A percentile compares a stretch with the other conserved stretches of the same genome.
phyloP scores from a whole-genome alignment of 1,284 basidiomycete species.

The Irpex sp. region DNA sequence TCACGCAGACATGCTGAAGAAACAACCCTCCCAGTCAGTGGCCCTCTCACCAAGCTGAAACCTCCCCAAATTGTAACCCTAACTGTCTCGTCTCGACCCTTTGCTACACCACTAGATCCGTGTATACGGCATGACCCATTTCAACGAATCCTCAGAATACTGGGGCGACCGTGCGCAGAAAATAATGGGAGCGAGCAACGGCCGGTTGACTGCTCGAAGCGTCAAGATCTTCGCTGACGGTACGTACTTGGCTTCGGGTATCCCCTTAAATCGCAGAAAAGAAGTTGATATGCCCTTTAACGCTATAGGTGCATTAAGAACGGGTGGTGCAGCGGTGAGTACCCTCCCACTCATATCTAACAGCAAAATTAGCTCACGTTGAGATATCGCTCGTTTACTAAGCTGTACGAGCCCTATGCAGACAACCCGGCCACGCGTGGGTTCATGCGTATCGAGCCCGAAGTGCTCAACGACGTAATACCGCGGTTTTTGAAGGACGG shows the following conservation, averaged over 20 bases:
- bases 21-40: conserved; percentile 58
- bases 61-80: too few relatives aligned
- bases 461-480: conserved; percentile 61
- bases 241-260: conserved; percentile 23
- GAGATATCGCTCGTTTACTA: neutral
- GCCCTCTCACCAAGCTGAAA: neutral
- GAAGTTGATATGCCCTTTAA: neutral
- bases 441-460: conserved; percentile 70
- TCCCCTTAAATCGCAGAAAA: neutral
- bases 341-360: conserved; percentile 2
- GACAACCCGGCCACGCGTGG: conserved; percentile 78
- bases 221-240: conserved; percentile 92
- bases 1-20: conserved; percentile 51
- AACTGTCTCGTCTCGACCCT: too few relatives aligned
- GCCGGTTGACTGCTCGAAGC: conserved; percentile 68
- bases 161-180: conserved; percentile 69
- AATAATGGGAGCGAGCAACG: conserved; percentile 53
- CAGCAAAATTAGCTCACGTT: neutral
- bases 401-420: conserved; percentile 77
- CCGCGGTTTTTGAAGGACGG: conserved; percentile 71
- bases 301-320: conserved; percentile 74
- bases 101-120: conserved; percentile 44
- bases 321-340: conserved; percentile 83
- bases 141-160: conserved; percentile 68
- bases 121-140: conserved; percentile 71